Conservation (phyloP, 306 rosid species). For the Echinosophora koreensis region DNA sequence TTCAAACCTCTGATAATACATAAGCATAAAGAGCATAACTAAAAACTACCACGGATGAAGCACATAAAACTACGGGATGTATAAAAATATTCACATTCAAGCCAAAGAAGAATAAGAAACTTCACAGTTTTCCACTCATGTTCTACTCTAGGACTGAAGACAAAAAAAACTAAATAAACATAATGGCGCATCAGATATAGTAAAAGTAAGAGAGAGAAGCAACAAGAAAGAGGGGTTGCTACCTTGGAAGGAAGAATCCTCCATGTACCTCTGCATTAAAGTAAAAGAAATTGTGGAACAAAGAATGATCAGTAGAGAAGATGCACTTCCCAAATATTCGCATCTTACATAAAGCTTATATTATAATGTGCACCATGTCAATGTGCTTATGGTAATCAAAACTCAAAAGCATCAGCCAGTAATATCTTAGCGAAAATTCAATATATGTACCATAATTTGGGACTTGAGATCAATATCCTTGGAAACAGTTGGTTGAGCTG, state of each 20-base stretch:
- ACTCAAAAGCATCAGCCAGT: conserved; percentile 26
- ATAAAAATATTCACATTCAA: conserved; percentile 27
- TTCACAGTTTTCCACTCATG: neutral
- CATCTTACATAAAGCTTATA: conserved; percentile 31
- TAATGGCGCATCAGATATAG: conserved; percentile 17
- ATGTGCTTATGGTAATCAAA: conserved; percentile 10
- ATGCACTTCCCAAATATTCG: conserved; percentile 29
- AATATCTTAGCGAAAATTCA: conserved; percentile 13
- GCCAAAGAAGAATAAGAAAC: conserved; percentile 35
- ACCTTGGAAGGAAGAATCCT: conserved; percentile 95
- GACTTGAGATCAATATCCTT: conserved; percentile 67
- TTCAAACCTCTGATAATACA: conserved; percentile 11
- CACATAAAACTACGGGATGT: conserved; percentile 2
- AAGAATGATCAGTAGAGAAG: conserved; percentile 30
- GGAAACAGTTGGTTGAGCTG: conserved; percentile 56
- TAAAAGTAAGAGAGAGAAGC: conserved; percentile 22
- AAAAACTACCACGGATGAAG: neutral
- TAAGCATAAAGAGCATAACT: conserved; percentile 9
- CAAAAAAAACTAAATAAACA: conserved; percentile 21
- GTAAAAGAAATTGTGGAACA: conserved; percentile 37
- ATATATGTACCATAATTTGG: conserved; percentile 69
- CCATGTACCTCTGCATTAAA: conserved; percentile 83
- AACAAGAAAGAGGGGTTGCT: conserved; percentile 33
- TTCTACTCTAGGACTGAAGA: conserved; percentile 14
- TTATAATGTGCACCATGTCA: conserved; percentile 35